Base-by-base conservation (phyloP, 352 stramenopile species). In the Phytophthora quininea region DNA sequence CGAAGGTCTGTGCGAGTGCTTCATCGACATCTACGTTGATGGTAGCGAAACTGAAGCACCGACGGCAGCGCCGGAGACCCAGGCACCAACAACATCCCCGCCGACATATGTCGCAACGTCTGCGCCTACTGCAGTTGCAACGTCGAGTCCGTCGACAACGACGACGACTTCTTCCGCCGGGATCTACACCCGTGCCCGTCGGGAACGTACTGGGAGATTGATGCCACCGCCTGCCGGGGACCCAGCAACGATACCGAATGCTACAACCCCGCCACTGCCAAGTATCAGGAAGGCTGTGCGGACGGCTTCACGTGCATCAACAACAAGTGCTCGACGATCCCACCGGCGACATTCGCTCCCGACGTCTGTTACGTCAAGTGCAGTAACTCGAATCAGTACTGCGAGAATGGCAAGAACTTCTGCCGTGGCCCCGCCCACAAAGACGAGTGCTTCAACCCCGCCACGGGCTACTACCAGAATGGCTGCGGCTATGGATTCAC, bases 371-470 rank as follows among this genome's bases (percentile, higher is more conserved):
- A 79, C 59, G 3, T 62, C 4, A 52, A 64, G 40, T 78, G 71
- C 55, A 30, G 43, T 9, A 5, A 63, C 31, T 57, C 67, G 19
- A 62, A 58, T 9, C 32, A 65, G 54, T 73, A 71, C 58, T 79
- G 71, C 59, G 54, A 55, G 29, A 47, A 47, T 35, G 64, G 71
- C 9, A 59, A 60, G 6, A 71, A 35, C 42, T 43, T 38, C 3
- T 79, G 71, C 60, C 62, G 62, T n/a, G 19, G 62, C 54, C 2
- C 62, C 67, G 2, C 8, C 35, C n/a, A 50, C 43, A 2, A 42
- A 37, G 15, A 47, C 14, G 40, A 71, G 59, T 74, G 71, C 63
- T 76, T 79, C 59, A 79, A 79, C 50, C 67, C 71, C 7, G 71
- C 71, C 31, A 79, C 67, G 19, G 58, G 62, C 37, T 35, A 57